Base-by-base conservation (phyloP, 2,329 filamentous ascomycete species). In the Paramyrothecium roridum region DNA sequence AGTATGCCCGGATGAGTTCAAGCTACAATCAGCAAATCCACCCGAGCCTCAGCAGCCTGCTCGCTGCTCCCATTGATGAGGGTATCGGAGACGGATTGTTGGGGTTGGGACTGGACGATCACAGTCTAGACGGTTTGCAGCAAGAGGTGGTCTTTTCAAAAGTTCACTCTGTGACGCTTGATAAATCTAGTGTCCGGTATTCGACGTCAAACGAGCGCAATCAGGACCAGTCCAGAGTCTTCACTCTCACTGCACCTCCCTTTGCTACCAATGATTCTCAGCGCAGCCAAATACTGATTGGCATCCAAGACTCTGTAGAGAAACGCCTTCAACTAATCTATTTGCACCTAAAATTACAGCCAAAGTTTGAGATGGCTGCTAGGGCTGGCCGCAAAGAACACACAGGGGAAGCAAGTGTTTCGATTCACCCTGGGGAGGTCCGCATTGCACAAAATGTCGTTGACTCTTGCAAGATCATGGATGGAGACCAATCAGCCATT, bases 131-230 rank as follows among this genome's bases (percentile, higher is more conserved):
- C 56, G 86, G 87, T 1, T 74, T 93, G 10, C 80, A 85, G 17
- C 86, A 88, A 56, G 89, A 93, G 67, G 80, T 93, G n/a, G 70
- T 88, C 12, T 80, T 93, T 51, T 83, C 81, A 17, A 90, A 87
- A 63, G 81, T 93, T 26, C 85, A 89, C 60, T 88, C 80, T 56
- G 82, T 90, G 54, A 76, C 86, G 6, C 74, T 86, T 66, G 78
- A 88, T 55, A 83, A 83, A 62, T 77, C 75, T 47, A 86, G 84
- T 63, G 74, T 87, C 43, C 80, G 82, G 3, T 86, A 86, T 63
- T 85, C 83, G 8, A 73, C 80, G 37, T 80, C 82, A 2, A 73
- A 75, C 48, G 75, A 80, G 40, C 79, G 81, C 3, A 80, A 82
- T 2, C 75, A 76, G 33, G 75, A 70, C 49, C 80, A 86, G 57